phyloP scores from a whole-genome alignment of 1,284 basidiomycete genomes.

The Inonotus hispidus region DNA sequence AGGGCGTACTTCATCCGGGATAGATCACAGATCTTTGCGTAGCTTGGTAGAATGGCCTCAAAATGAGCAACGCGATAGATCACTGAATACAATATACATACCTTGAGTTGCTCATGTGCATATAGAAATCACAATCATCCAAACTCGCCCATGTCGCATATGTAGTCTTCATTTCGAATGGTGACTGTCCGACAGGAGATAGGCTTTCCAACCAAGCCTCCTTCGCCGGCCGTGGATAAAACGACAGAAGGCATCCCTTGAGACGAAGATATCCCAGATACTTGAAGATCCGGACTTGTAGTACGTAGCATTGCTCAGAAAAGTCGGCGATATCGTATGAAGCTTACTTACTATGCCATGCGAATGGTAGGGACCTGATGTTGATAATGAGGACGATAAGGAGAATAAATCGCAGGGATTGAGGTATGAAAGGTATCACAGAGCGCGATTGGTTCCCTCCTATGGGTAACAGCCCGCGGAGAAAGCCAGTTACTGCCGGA shows the following conservation, averaged over 20 bases:
- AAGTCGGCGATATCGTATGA: not conserved
- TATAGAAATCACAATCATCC: conserved; percentile 67
- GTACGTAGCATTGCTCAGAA: not conserved
- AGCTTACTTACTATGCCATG: conserved; percentile 57
- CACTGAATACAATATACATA: conserved; percentile 38
- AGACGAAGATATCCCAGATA: conserved; percentile 38
- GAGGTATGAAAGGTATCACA: conserved; percentile 21
- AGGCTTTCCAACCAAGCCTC: conserved; percentile 37
- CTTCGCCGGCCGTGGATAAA: conserved; percentile 31
- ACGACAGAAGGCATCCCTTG: conserved; percentile 34
- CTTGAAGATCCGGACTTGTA: conserved; percentile 51
- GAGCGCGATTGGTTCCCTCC: conserved; percentile 14
- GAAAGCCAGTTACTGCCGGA: no score
- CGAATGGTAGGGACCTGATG: conserved; percentile 50
- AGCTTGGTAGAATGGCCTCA: not conserved
- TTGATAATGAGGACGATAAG: conserved; percentile 45
- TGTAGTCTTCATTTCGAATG: conserved; percentile 39
- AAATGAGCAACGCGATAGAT: not conserved
- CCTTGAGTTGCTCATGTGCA: conserved; percentile 71
- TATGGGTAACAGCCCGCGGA: no score
- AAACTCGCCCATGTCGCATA: conserved; percentile 52
- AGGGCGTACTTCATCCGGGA: conserved; percentile 43
- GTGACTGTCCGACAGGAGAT: conserved; percentile 51
- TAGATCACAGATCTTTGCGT: conserved; percentile 47
- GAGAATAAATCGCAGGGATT: conserved; percentile 25